Base-by-base conservation (phyloP, 371 early-diverging fungal genomes). In the Syncephalastrum monosporum region DNA sequence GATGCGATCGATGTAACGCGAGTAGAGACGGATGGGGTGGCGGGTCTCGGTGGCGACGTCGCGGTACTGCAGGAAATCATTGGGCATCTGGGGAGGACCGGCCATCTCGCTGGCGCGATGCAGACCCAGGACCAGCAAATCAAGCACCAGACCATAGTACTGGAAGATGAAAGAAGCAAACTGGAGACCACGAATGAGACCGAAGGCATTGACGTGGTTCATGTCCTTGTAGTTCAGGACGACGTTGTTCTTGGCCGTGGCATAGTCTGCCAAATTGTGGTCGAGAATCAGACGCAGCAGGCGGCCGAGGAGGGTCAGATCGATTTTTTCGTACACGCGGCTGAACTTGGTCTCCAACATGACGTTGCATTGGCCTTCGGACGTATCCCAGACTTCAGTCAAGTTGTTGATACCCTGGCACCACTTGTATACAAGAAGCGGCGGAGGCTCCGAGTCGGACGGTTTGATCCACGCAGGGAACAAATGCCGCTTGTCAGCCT, bases 381-480 rank as follows among this genome's bases (percentile, higher is more conserved):
- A 70, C 0, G 96, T 94, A 45, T 91, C 92, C 97, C 98, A 97
- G n/a, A 95, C 91, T 41, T 92, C 95, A 16, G 91, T 86, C 60
- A 97, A 73, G 72, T 97, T 96, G 82, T 98, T 96, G 71, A 97
- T 90, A 45, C 96, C 97, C 77, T 97, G 96, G 80, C 96, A 94
- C 94, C 94, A 97, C 74, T 98, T 97, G 87, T 97, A 96, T 12
- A 95, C 94, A 38, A 96, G 85, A 60, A 97, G 75, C 61, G 98
- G 97, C 45, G 97, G 93, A 1, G 99, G 97, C 71, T 99, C 99
- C 21, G 93, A 88, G 63, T 99, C 99, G 14, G 91, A 87, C 8
- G 99, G 99, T 66, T 99, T 98, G 69, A 98, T 94, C 96, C 97
- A 98, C 19, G 92, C 84, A 33, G 97, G 96, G 89, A 97, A 98